These are phyloP conservation scores for Chlorociboria aeruginascens DNA, from an alignment of 495 filamentous ascomycete species.

Conservation along the genomic window DNA sequence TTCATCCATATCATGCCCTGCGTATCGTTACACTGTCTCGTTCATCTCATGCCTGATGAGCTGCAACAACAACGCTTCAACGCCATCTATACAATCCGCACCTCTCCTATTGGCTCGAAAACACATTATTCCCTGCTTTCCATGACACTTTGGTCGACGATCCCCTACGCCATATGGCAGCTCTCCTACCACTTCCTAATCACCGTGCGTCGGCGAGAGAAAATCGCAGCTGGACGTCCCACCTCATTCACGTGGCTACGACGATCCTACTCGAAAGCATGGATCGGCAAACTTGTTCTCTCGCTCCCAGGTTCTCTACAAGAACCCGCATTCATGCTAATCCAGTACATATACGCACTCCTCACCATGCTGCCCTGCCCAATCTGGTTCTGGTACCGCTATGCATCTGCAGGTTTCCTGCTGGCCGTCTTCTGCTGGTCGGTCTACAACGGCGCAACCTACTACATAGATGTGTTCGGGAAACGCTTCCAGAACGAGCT, in stretches of 20 bases:
- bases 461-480: slow-evolving; percentile 95
- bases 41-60: slow-evolving; percentile 62
- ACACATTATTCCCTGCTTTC: slow-evolving; percentile 67
- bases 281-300: slow-evolving; percentile 78
- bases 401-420: slow-evolving; percentile 66
- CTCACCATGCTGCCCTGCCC: slow-evolving; percentile 90
- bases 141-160: slow-evolving; percentile 89
- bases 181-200: slow-evolving; percentile 85
- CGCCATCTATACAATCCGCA: slow-evolving; percentile 72
- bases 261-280: slow-evolving; percentile 72
- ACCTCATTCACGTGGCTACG: slow-evolving; percentile 98
- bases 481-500: slow-evolving; percentile 94
- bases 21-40: slow-evolving; percentile 79
- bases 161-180: slow-evolving; percentile 91
- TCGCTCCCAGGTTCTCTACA: slow-evolving; percentile 63
- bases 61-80: slow-evolving; percentile 65
- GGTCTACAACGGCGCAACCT: slow-evolving; percentile 90
- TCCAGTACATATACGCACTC: slow-evolving; percentile 84
- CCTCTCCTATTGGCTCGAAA: slow-evolving; percentile 52
- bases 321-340: slow-evolving; percentile 87
- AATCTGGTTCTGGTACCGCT: slow-evolving; percentile 87
- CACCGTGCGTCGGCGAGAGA: slow-evolving; percentile 78
- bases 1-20: slow-evolving; percentile 99
- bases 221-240: slow-evolving; percentile 90
- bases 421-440: slow-evolving; percentile 75